A percentile compares a stretch with the other conserved stretches of the same genome.
Conservation (phyloP, 148 eudicot species). For the Camellia japonica region DNA sequence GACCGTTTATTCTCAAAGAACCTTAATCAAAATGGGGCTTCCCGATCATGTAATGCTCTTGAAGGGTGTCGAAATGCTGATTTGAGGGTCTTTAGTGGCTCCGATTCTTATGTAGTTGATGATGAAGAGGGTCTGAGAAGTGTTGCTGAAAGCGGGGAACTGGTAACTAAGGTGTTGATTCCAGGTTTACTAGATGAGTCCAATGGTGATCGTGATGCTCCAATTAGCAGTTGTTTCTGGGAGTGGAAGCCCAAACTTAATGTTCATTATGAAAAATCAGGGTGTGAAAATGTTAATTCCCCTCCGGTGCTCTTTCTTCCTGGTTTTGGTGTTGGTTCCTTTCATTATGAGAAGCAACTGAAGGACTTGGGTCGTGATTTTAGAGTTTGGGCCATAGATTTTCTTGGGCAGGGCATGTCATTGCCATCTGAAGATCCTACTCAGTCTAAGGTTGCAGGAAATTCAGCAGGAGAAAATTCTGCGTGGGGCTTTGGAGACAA, state of each 20-base stretch:
- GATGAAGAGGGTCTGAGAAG: conserved; percentile 36
- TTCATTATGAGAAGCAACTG: conserved; percentile 90
- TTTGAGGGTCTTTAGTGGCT: conserved; percentile 36
- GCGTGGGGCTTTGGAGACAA: conserved; percentile 87
- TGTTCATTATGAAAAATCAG: conserved; percentile 78
- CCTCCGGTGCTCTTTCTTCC: conserved; percentile 87
- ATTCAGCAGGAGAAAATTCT: conserved; percentile 23
- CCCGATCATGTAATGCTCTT: conserved; percentile 25
- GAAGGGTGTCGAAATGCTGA: conserved; percentile 29
- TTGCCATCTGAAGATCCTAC: conserved; percentile 89
- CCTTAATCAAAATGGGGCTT: conserved; percentile 8
- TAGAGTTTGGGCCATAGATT: conserved; percentile 89
- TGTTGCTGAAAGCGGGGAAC: conserved; percentile 30
- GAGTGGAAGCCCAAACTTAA: conserved; percentile 87
- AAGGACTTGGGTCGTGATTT: conserved; percentile 84
- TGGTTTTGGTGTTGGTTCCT: conserved; percentile 96
- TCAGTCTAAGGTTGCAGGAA: conserved; percentile 24
- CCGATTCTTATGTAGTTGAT: conserved; percentile 41
- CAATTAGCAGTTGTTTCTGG: conserved; percentile 58
- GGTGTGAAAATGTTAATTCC: conserved; percentile 53
- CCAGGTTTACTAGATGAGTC: conserved; percentile 75
- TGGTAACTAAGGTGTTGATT: conserved; percentile 53
- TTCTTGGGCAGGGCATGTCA: conserved; percentile 93
- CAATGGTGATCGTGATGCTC: conserved; percentile 55
- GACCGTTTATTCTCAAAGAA: conserved; percentile 22